Base-by-base conservation (phyloP, 257 asterid species). In the Gentiana macrophylla region DNA sequence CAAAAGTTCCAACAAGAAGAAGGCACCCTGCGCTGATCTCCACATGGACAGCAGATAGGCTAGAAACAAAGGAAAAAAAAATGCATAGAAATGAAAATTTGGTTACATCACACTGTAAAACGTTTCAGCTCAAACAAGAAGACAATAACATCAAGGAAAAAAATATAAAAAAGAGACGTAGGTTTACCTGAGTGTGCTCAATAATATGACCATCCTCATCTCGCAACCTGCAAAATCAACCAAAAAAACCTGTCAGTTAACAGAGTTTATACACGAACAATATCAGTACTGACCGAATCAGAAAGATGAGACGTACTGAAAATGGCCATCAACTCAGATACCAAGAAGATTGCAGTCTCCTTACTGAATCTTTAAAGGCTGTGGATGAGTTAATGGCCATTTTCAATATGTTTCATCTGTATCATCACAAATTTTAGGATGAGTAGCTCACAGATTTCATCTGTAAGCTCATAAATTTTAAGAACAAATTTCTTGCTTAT, bases 1-100 rank as follows among this genome's bases (percentile, higher is more conserved):
- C 99, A 85, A 62, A 81, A 88, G 74, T 84, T 88, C 79, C 99
- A 95, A 68, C 97, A 92, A 32, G 99, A 88, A 55, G 99, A 92
- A 59, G 94, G 97, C 69, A 92, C 94, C 80, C 97, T 77, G 38
- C 94, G 84, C 80, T 88, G 94, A 60, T 86, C 84, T 72, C 99
- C 99, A 70, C 99, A 92, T 56, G 95, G 95, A 67, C 95, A 92
- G 67, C 99, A 92, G 53, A 82, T 80, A 72, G 99, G 61, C 61
- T 57, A 50, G 52, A 46, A 32, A 6, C 24, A 9, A 4, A n/a
- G n/a, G n/a, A 57, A 32, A 44, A 15, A 15, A 15, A 15, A 15
- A 24, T 57, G 12, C 45, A 57, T 12, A 32, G 46, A 13, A 34
- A 41, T 6, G 8, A 41, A 41, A 41, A 41, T 4, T 41, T 9